These are phyloP conservation scores for Phytophthora sp. DNA, from an alignment of 352 stramenopile genomes.

Conservation along the genomic window DNA sequence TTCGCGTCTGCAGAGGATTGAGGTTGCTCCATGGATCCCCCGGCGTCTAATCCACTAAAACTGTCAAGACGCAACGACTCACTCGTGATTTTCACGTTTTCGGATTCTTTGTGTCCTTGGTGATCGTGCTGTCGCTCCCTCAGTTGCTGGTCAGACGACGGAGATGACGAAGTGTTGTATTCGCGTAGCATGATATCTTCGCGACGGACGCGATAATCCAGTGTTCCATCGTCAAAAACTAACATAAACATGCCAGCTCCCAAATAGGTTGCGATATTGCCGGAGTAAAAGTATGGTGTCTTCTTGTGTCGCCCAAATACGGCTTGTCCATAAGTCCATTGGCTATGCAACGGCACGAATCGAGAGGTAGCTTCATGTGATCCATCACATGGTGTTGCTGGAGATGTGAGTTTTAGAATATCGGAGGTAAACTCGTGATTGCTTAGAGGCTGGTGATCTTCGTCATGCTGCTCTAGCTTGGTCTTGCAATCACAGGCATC, in stretches of 20 bases:
- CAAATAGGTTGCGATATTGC: constrained; percentile 80
- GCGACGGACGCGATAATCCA: constrained; percentile 71
- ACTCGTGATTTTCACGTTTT: not conserved
- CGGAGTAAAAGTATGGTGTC: constrained; percentile 81
- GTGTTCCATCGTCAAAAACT: constrained; percentile 76
- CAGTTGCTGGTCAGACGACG: not conserved
- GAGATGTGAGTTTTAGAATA: not conserved
- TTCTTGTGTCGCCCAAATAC: constrained; percentile 74
- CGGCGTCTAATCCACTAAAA: not conserved
- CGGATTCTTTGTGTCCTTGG: constrained; percentile 1
- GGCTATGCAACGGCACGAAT: constrained; percentile 60
- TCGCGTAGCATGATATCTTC: constrained; percentile 69
- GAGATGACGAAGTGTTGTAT: not conserved
- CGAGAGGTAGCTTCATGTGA: constrained; percentile 2
- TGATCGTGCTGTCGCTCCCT: constrained; percentile 4
- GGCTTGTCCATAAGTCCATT: constrained; percentile 69
- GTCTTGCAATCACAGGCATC: too few relatives aligned
- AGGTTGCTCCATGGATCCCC: not conserved
- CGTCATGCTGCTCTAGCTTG: constrained; percentile 1
- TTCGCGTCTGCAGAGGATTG: not conserved
- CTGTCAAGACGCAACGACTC: constrained; percentile 9
- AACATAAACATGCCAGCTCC: constrained; percentile 76
- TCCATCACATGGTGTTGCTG: not conserved
- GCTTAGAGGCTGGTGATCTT: not conserved
- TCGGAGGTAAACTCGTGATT: not conserved